Evolutionary conservation across 148 eudicot species (phyloP).

Genomic region (Rhododendron williamsianum): DNA sequence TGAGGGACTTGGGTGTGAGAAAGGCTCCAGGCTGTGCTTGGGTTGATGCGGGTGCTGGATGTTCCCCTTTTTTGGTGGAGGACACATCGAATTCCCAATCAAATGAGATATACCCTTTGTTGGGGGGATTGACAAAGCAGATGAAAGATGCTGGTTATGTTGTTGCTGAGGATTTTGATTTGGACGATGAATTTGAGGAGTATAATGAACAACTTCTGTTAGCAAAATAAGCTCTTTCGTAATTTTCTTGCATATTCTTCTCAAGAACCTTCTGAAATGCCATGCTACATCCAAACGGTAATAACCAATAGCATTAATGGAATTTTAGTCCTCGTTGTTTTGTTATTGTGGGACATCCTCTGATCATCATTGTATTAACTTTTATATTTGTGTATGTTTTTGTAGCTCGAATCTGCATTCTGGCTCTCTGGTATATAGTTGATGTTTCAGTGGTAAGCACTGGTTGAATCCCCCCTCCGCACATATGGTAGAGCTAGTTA

Average conservation of each 20-base stretch:
- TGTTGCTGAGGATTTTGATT: slow-evolving; percentile 21
- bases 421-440: neutral
- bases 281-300: neutral
- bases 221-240: neutral
- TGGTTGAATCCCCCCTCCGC: neutral
- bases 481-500: neutral
- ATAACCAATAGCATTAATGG: neutral
- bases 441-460: neutral
- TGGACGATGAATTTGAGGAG: slow-evolving; percentile 28
- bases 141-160: slow-evolving; percentile 60
- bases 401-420: neutral
- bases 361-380: neutral
- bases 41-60: slow-evolving; percentile 61
- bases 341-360: neutral
- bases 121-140: slow-evolving; percentile 49
- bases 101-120: slow-evolving; percentile 45
- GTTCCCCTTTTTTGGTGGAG: slow-evolving; percentile 51
- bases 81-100: slow-evolving; percentile 46
- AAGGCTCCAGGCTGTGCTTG: slow-evolving; percentile 81
- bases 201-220: slow-evolving; percentile 1
- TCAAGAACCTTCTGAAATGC: neutral
- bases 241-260: neutral
- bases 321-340: neutral
- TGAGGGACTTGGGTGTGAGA: slow-evolving; percentile 63
- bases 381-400: neutral